Percentiles rank a stretch among this genome's conserved stretches.
Evolutionary conservation across 345 rosid genomes (phyloP).

Genomic region (Euphorbia lathyris): DNA sequence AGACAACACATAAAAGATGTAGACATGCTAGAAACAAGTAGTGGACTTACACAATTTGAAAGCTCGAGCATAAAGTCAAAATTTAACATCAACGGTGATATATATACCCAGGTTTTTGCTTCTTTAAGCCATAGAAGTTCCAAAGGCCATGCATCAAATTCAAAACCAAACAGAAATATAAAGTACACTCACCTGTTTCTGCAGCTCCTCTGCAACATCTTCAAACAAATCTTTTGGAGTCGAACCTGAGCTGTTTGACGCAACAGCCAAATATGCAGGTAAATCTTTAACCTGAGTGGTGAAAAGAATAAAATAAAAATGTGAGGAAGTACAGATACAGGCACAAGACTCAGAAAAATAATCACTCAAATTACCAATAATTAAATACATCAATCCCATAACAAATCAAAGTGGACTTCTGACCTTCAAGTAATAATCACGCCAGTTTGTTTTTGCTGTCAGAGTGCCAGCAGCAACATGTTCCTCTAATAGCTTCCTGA

Average conservation of each 20-base stretch:
- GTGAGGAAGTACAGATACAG: constrained; percentile 12
- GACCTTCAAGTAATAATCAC: constrained; percentile 79
- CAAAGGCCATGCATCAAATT: background rate
- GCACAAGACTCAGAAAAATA: constrained; percentile 12
- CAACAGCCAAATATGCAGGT: constrained; percentile 63
- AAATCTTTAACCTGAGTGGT: constrained; percentile 65
- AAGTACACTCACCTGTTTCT: constrained; percentile 53
- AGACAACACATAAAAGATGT: background rate
- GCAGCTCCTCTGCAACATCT: constrained; percentile 79
- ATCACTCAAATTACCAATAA: constrained; percentile 7
- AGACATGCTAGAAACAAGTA: background rate
- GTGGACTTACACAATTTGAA: background rate
- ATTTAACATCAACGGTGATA: background rate
- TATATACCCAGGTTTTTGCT: background rate
- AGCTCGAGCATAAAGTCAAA: background rate
- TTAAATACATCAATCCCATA: constrained; percentile 6
- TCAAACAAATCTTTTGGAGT: constrained; percentile 90
- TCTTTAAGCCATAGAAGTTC: too few species aligned
- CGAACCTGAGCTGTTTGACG: constrained; percentile 82
- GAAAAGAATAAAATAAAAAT: background rate
- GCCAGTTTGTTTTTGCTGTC: constrained; percentile 80
- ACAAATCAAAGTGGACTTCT: constrained; percentile 18
- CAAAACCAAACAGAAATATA: background rate
- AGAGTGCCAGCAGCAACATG: constrained; percentile 66
- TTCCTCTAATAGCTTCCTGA: constrained; percentile 83